phyloP scores from a whole-genome alignment of 1,284 basidiomycete genomes.

The Boletus mariae region DNA sequence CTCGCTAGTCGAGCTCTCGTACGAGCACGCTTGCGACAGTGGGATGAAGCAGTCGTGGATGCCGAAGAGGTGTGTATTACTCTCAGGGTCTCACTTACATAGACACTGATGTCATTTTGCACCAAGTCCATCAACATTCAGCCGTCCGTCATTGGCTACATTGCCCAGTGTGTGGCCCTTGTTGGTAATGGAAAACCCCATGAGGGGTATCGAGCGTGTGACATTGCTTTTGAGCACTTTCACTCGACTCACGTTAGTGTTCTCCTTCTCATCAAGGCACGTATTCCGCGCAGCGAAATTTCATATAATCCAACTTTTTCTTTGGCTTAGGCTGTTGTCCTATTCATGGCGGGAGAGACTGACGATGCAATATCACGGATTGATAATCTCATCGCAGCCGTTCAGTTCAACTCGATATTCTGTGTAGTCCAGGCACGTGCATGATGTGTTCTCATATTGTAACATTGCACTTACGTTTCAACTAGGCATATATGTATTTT shows the following conservation, averaged over 20 bases:
- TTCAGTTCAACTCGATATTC: not conserved
- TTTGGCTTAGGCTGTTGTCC: slow-evolving; percentile 2
- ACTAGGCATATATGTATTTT: not conserved
- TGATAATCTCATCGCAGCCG: not conserved
- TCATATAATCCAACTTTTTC: too few species aligned
- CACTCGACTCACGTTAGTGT: too few species aligned
- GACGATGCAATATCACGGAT: slow-evolving; percentile 3
- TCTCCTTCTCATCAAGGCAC: not conserved
- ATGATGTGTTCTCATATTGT: not conserved
- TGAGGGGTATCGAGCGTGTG: too few species aligned
- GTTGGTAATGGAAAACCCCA: too few species aligned
- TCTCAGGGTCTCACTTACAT: not conserved
- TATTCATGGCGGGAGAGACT: slow-evolving; percentile 2
- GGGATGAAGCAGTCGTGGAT: slow-evolving; percentile 2
- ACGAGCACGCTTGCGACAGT: not conserved
- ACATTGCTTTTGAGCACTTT: too few species aligned
- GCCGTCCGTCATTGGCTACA: too few species aligned
- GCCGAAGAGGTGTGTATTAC: slow-evolving; percentile 1
- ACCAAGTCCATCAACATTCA: too few species aligned
- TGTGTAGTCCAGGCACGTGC: not conserved
- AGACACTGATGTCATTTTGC: not conserved
- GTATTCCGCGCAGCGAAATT: not conserved
- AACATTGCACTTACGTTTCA: not conserved
- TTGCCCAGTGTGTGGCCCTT: too few species aligned
- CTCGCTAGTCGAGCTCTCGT: slow-evolving; percentile 9